These are phyloP conservation scores for Zizania latifolia DNA, from an alignment of 176 grass and related monocot species.

Conservation along the genomic window DNA sequence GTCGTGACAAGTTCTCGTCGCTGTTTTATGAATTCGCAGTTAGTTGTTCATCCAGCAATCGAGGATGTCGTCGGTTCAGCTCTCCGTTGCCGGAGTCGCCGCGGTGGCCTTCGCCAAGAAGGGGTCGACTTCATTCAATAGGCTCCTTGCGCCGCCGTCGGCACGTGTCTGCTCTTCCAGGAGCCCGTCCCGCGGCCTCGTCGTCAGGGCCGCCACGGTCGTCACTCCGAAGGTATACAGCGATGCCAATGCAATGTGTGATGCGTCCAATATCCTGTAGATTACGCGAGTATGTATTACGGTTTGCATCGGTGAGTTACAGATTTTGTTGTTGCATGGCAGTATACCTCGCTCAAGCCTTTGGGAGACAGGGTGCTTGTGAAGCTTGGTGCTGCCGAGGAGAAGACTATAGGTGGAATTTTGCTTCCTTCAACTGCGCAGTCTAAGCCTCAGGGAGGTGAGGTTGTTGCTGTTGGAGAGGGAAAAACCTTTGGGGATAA, in stretches of 20 bases:
- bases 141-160: neutral
- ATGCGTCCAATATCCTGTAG: neutral
- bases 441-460: slow-evolving; percentile 71
- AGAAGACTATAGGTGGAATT: slow-evolving; percentile 77
- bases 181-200: slow-evolving; percentile 21
- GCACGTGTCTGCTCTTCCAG: neutral
- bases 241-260: neutral
- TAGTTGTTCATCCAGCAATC: neutral
- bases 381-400: slow-evolving; percentile 61
- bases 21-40: neutral
- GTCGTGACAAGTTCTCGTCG: neutral
- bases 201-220: slow-evolving; percentile 63
- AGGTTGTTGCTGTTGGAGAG: slow-evolving; percentile 73
- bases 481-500: slow-evolving; percentile 61
- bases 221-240: slow-evolving; percentile 58
- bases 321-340: neutral
- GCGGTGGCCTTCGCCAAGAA: slow-evolving; percentile 34
- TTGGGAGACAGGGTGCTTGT: slow-evolving; percentile 78
- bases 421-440: slow-evolving; percentile 70
- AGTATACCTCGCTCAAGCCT: slow-evolving; percentile 89
- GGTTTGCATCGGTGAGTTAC: neutral
- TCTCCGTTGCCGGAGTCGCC: slow-evolving; percentile 23
- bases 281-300: neutral
- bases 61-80: slow-evolving; percentile 43
- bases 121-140: neutral